Evolutionary conservation across 441 rosid species (phyloP).

Genomic region (Hura crepitans): DNA sequence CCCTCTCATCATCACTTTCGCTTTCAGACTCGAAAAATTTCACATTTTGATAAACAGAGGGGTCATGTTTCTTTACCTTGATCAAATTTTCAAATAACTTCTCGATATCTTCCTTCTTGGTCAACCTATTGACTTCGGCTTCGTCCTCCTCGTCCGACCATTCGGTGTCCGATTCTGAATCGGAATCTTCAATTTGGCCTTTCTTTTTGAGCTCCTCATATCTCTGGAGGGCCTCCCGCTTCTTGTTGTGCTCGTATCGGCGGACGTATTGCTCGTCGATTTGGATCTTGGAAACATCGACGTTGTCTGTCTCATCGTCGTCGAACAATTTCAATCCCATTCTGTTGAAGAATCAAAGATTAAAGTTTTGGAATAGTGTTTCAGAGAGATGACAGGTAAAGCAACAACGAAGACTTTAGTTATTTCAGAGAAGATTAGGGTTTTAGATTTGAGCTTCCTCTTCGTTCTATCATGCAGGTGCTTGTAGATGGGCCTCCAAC

Average conservation of each 20-base stretch:
- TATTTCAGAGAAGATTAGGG: neutral
- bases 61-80: slow-evolving; percentile 53
- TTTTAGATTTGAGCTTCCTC: no score
- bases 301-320: slow-evolving; percentile 32
- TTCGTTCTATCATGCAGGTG: no score
- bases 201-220: slow-evolving; percentile 40
- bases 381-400: neutral
- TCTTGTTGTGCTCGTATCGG: slow-evolving; percentile 54
- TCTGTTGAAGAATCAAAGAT: neutral
- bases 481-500: no score
- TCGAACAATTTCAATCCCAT: slow-evolving; percentile 53
- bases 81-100: slow-evolving; percentile 43
- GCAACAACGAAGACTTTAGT: neutral
- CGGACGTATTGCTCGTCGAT: slow-evolving; percentile 47
- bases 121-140: slow-evolving; percentile 18
- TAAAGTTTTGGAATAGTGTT: neutral
- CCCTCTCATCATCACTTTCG: slow-evolving; percentile 23
- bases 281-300: slow-evolving; percentile 38
- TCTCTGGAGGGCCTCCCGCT: slow-evolving; percentile 60
- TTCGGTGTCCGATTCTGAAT: slow-evolving; percentile 25
- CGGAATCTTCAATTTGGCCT: slow-evolving; percentile 40
- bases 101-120: slow-evolving; percentile 30
- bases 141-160: slow-evolving; percentile 38
- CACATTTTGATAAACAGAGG: slow-evolving; percentile 36
- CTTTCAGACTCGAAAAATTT: slow-evolving; percentile 42